phyloP scores from a whole-genome alignment of 1,139 yeast species.

The Hyphopichia buzzinii region DNA sequence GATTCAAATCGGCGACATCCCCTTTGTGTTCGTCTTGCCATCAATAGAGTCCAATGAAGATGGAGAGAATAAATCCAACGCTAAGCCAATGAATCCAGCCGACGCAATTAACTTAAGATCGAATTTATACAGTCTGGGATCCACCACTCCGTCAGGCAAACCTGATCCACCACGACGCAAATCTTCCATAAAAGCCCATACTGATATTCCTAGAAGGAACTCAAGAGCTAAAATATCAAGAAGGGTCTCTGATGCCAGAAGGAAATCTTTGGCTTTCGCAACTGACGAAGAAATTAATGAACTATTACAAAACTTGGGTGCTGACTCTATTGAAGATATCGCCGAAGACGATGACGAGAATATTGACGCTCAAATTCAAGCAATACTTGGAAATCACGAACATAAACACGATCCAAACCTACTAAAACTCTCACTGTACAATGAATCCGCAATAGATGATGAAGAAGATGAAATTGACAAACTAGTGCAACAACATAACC shows the following conservation, averaged over 20 bases:
- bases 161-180: conserved; percentile 6
- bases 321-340: conserved; percentile 34
- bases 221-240: conserved; percentile 16
- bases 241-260: conserved; percentile 36
- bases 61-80: conserved; percentile 14
- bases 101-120: conserved; percentile 55
- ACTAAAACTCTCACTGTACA: conserved; percentile 20
- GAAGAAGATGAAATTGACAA: conserved; percentile 42
- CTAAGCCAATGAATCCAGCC: conserved; percentile 48
- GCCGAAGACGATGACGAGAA: conserved; percentile 34
- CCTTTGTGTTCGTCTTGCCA: conserved; percentile 84
- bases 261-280: conserved; percentile 40
- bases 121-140: conserved; percentile 31
- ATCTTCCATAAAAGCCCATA: conserved; percentile 2
- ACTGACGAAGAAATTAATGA: conserved; percentile 42
- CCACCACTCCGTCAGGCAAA: conserved; percentile 21
- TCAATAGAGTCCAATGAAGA: conserved; percentile 34
- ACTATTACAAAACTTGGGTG: conserved; percentile 38
- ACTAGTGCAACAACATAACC: conserved; percentile 34
- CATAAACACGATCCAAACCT: conserved; percentile 11
- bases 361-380: conserved; percentile 36
- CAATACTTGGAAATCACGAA: conserved; percentile 26
- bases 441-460: conserved; percentile 31
- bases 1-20: conserved; percentile 90
- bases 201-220: conserved; percentile 5